Conservation (phyloP, 768 basidiomycete species). For the Rhodotorula graminis region DNA sequence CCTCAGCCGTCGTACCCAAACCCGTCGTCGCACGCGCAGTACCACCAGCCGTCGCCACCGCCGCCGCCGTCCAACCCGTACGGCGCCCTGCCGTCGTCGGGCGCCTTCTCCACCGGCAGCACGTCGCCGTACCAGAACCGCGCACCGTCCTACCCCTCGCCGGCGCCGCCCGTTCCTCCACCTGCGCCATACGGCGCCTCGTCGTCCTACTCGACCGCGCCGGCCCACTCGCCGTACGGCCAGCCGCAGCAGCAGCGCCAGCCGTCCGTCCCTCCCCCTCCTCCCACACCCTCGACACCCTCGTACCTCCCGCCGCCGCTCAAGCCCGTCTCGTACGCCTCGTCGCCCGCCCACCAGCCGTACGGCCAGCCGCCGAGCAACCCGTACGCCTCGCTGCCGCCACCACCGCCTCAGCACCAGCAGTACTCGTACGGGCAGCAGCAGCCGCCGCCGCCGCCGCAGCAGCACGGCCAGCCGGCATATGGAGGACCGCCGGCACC, state of each 20-base stretch:
- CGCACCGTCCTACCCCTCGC: conserved; percentile 22
- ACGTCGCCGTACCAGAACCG: conserved; percentile 15
- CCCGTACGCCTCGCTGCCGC: neutral
- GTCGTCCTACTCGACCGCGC: conserved; percentile 27
- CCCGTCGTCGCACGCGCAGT: neutral
- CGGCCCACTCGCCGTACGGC: conserved; percentile 41
- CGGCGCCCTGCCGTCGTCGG: conserved; percentile 16
- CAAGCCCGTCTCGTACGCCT: conserved; percentile 14
- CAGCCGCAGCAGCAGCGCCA: conserved; percentile 8
- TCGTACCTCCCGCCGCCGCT: conserved; percentile 23
- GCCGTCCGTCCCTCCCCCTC: conserved; percentile 11
- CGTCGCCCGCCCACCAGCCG: neutral
- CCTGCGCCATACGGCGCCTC: neutral
- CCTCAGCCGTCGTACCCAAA: neutral
- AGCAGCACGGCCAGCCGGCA: neutral
- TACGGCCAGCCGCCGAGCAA: neutral
- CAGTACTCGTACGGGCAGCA: neutral
- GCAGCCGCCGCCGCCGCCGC: neutral
- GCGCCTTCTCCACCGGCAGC: conserved; percentile 36
- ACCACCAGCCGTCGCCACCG: neutral
- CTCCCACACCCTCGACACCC: neutral
- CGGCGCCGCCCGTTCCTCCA: conserved; percentile 10
- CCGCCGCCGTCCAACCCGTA: conserved; percentile 24
- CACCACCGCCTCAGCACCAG: neutral
- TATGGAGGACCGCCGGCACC: neutral